Conservation (phyloP, 2,329 filamentous ascomycete species). For the Myriosclerotinia curreyana region DNA sequence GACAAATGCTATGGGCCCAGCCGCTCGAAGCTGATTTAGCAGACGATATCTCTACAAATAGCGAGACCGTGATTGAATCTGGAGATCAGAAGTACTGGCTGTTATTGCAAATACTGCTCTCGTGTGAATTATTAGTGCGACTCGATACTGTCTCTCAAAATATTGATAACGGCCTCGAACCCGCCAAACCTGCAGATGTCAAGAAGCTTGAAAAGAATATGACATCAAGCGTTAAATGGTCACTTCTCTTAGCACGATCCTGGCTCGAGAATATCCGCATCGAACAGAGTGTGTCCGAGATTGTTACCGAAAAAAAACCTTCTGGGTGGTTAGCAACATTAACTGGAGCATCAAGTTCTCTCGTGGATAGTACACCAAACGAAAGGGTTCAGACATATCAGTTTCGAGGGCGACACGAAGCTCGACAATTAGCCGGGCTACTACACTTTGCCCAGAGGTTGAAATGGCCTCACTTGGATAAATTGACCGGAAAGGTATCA, state of each 20-base stretch:
- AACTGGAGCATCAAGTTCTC: slow-evolving; percentile 44
- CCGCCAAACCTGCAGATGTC: slow-evolving; percentile 54
- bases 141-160: slow-evolving; percentile 62
- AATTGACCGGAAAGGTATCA: slow-evolving; percentile 32
- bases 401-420: slow-evolving; percentile 46
- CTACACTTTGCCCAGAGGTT: slow-evolving; percentile 62
- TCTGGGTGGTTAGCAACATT: slow-evolving; percentile 55
- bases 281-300: slow-evolving; percentile 43
- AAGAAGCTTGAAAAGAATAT: slow-evolving; percentile 61
- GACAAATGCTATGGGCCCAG: slow-evolving; percentile 67
- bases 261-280: slow-evolving; percentile 69
- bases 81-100: slow-evolving; percentile 66
- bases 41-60: slow-evolving; percentile 52
- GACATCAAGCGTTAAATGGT: slow-evolving; percentile 63
- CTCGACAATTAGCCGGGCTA: slow-evolving; percentile 59
- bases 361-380: slow-evolving; percentile 44
- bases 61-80: slow-evolving; percentile 49
- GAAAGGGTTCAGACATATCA: slow-evolving; percentile 42
- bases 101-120: slow-evolving; percentile 61
- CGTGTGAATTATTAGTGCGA: slow-evolving; percentile 63
- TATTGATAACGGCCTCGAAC: slow-evolving; percentile 53
- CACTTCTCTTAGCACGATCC: slow-evolving; percentile 58
- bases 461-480: slow-evolving; percentile 59
- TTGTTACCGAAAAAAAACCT: slow-evolving; percentile 36
- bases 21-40: slow-evolving; percentile 49